These are phyloP conservation scores for Knufia fluminis DNA, from an alignment of 2,329 filamentous ascomycete species.

Conservation along the genomic window DNA sequence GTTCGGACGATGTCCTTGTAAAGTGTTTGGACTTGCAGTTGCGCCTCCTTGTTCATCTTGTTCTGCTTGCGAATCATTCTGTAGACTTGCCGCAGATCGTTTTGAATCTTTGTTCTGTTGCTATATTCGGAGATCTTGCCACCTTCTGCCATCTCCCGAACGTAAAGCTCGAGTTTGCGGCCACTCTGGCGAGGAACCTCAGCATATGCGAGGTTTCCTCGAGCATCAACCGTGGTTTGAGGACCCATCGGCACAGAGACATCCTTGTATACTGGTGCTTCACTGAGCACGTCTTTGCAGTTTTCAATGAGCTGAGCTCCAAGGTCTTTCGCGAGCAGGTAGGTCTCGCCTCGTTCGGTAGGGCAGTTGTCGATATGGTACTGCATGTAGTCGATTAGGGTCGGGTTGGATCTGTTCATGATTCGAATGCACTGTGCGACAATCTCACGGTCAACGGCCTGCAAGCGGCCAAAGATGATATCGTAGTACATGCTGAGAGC, in stretches of 20 bases:
- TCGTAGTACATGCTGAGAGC: constrained; percentile 98
- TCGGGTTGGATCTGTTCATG: constrained; percentile 97
- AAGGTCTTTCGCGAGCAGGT: constrained; percentile 92
- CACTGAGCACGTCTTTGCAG: constrained; percentile 81
- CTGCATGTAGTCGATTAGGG: constrained; percentile 96
- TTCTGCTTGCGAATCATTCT: constrained; percentile 98
- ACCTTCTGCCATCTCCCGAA: constrained; percentile 95
- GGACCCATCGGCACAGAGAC: constrained; percentile 86
- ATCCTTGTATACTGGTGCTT: constrained; percentile 89
- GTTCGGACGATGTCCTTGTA: constrained; percentile 93
- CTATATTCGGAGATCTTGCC: constrained; percentile 98
- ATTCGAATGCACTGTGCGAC: constrained; percentile 97
- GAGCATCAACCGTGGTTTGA: constrained; percentile 81
- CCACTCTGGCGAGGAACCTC: constrained; percentile 80
- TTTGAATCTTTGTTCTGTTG: constrained; percentile 96
- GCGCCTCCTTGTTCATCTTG: constrained; percentile 91
- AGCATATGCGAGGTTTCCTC: constrained; percentile 85
- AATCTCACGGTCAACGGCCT: constrained; percentile 91
- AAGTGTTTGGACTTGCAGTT: constrained; percentile 89
- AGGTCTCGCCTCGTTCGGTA: constrained; percentile 91
- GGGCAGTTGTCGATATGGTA: constrained; percentile 99
- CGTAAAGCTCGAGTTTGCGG: constrained; percentile 95
- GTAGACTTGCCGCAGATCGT: constrained; percentile 88
- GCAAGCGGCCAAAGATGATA: constrained; percentile 90
- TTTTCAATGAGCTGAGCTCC: constrained; percentile 92